Evolutionary conservation across 768 basidiomycete genomes (phyloP), one percentile per base, ranked within the genome.

Genomic region (Serendipita indica): DNA sequence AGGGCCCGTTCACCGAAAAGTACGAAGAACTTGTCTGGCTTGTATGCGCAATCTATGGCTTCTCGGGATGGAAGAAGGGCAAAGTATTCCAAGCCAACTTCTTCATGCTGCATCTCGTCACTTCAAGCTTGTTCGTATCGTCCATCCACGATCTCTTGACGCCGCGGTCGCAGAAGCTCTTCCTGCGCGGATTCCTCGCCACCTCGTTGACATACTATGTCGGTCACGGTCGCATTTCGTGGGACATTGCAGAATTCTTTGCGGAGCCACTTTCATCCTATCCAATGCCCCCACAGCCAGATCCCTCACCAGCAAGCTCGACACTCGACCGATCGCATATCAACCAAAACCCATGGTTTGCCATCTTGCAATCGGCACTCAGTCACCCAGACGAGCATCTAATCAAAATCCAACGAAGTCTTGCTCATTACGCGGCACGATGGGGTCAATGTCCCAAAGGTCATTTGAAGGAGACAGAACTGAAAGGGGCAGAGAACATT

Each of bases 31-130:
- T 88, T 3, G 64, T 71, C 3, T 87, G 82, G 79, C 68, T 75
- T 16, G 74, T 72, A 41, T 69, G 70, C 0, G 59, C 83, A n/a
- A 62, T 82, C 20, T 87, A 81, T 61, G 80, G 74, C 1, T 69
- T 80, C 18, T 76, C 74, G 3, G 82, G 79, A 2, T 79, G 74
- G 72, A 69, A 72, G 58, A 64, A 71, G 58, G 67, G 66, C 25
- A 61, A 67, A 10, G 57, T 62, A 57, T 83, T 80, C 66, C 72
- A 74, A 25, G 77, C 75, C 0, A 79, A 84, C 58, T 85, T 86
- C 67, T 76, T 79, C 71, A 57, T 73, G 82, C 79, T 82, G 70
- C 85, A 80, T 62, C 69, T 82, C 1, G 75, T 85, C 35, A 88
- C 84, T 0, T 83, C 83, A 3, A 73, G 78, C 2, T 64, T 83